Percentiles rank a stretch among this genome's conserved stretches.
Conservation (phyloP, 305 asterid genomes). For the Fraxinus paxiana region DNA sequence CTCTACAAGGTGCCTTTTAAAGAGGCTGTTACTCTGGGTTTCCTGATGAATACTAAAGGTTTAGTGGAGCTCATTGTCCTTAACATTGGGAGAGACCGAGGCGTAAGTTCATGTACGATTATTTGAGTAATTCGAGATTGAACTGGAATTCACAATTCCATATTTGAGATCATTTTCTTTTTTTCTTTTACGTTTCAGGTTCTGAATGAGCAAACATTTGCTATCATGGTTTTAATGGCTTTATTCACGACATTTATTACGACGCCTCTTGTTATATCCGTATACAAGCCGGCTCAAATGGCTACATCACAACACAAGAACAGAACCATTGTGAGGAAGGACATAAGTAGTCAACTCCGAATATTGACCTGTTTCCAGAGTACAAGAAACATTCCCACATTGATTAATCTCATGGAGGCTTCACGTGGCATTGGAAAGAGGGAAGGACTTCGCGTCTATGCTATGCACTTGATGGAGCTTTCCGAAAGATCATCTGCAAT, state of each 20-base stretch:
- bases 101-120: constrained; percentile 34
- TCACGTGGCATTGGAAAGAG: constrained; percentile 64
- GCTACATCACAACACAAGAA: constrained; percentile 52
- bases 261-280: constrained; percentile 55
- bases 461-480: constrained; percentile 89
- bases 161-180: not conserved
- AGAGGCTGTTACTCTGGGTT: constrained; percentile 68
- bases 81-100: constrained; percentile 81
- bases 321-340: constrained; percentile 56
- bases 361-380: constrained; percentile 71
- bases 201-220: constrained; percentile 75
- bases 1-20: constrained; percentile 48
- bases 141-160: not conserved
- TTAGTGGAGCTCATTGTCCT: constrained; percentile 93
- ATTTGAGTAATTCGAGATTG: not conserved
- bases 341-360: constrained; percentile 43
- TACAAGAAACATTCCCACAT: constrained; percentile 51
- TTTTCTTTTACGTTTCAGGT: constrained; percentile 43
- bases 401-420: constrained; percentile 75
- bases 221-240: constrained; percentile 87
- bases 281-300: constrained; percentile 65
- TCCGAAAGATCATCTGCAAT: constrained; percentile 83
- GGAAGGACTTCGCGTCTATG: constrained; percentile 66
- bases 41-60: constrained; percentile 90
- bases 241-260: constrained; percentile 83